These are phyloP conservation scores for Trichosporon ovoides DNA, from an alignment of 1,284 basidiomycete species.

Conservation along the genomic window DNA sequence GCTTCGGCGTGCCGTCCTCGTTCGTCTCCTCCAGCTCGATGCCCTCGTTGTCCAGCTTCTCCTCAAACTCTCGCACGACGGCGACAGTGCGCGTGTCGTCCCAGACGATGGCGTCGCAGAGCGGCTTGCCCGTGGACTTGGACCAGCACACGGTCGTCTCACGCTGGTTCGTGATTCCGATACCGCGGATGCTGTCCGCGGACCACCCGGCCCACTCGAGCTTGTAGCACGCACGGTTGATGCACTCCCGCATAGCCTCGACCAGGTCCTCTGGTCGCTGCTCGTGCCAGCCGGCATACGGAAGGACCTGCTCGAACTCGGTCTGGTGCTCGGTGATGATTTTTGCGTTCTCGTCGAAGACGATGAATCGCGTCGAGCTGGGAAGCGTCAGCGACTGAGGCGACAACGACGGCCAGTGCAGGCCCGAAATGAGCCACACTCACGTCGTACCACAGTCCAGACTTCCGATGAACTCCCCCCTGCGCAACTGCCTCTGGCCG, in stretches of 20 bases:
- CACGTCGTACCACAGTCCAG: constrained; percentile 91
- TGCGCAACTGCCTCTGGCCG: constrained; percentile 27
- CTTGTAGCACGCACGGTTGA: constrained; percentile 65
- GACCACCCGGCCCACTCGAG: constrained; percentile 68
- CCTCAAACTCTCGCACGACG: constrained; percentile 70
- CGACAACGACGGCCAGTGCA: neutral
- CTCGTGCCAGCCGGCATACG: constrained; percentile 91
- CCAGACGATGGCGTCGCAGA: constrained; percentile 93
- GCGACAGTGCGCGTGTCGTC: constrained; percentile 85
- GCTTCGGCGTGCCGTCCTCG: constrained; percentile 14
- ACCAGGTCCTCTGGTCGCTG: constrained; percentile 86
- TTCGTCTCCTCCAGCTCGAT: constrained; percentile 56
- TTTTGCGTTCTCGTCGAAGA: constrained; percentile 84
- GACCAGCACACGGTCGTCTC: constrained; percentile 97
- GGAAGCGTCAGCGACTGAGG: neutral
- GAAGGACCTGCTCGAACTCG: constrained; percentile 88
- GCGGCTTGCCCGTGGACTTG: constrained; percentile 75
- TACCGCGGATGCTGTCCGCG: constrained; percentile 78
- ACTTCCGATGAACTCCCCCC: constrained; percentile 71
- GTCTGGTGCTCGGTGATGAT: constrained; percentile 81
- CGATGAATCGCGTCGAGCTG: constrained; percentile 88
- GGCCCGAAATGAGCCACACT: constrained; percentile 36
- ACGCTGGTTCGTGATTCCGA: constrained; percentile 98
- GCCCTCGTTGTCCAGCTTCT: constrained; percentile 66
- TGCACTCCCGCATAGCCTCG: constrained; percentile 69